A percentile compares a stretch with the other conserved stretches of the same genome.
These are phyloP conservation scores for Sporothrix brunneoviolacea DNA, from an alignment of 2,329 filamentous ascomycete species.

Conservation along the genomic window DNA sequence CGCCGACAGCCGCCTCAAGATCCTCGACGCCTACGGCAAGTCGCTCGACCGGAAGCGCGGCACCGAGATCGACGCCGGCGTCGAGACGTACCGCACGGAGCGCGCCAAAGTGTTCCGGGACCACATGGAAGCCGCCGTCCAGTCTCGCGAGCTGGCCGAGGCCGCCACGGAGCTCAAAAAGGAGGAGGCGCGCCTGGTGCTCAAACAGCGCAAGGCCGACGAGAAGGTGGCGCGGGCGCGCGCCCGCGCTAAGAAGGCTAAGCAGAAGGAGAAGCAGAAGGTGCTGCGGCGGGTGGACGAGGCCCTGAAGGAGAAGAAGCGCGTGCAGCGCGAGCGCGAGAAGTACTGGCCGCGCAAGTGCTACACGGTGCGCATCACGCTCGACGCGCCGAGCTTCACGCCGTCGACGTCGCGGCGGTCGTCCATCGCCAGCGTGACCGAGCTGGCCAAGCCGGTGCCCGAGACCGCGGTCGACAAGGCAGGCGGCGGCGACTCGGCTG, in stretches of 20 bases:
- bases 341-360: slow-evolving; percentile 45
- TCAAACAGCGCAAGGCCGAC: slow-evolving; percentile 21
- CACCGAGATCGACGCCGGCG: slow-evolving; percentile 29
- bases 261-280: slow-evolving; percentile 30
- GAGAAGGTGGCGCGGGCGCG: slow-evolving; percentile 27
- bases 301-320: slow-evolving; percentile 35
- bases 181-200: slow-evolving; percentile 27
- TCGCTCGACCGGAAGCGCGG: slow-evolving; percentile 29
- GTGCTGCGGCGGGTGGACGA: slow-evolving; percentile 24
- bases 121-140: slow-evolving; percentile 27
- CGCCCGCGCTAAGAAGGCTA: slow-evolving; percentile 26
- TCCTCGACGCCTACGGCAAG: slow-evolving; percentile 36
- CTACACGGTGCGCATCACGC: slow-evolving; percentile 44
- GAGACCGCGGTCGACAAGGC: slow-evolving; percentile 42
- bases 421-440: slow-evolving; percentile 45
- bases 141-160: slow-evolving; percentile 28
- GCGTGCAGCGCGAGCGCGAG: slow-evolving; percentile 37
- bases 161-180: slow-evolving; percentile 27
- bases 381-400: slow-evolving; percentile 39
- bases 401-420: slow-evolving; percentile 41
- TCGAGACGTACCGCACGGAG: slow-evolving; percentile 37
- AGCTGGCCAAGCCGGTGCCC: slow-evolving; percentile 43
- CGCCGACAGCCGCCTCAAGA: slow-evolving; percentile 32
- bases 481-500: slow-evolving; percentile 21
- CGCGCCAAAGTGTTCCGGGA: slow-evolving; percentile 37